Base-by-base conservation (phyloP, 1,139 yeast genomes). In the Geotrichum macrosporum region DNA sequence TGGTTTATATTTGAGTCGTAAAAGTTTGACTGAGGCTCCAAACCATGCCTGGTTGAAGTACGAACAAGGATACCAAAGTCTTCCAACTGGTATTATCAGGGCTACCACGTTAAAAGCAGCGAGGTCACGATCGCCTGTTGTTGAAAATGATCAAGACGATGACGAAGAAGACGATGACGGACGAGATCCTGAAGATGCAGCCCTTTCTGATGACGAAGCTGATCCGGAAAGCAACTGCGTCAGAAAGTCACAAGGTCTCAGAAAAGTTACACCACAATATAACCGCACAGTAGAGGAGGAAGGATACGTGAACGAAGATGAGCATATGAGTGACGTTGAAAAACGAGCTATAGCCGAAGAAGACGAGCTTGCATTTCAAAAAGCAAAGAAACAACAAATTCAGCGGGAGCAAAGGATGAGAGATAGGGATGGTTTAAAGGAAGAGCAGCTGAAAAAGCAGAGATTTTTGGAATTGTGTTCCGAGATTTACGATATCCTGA, bases 401-500 rank as follows among this genome's bases (percentile, higher is more conserved):
- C n/a, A 24, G 21, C 27, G 10, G 13, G 21, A 5, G 5, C 32
- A 36, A 13, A 32, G 40, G n/a, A n/a, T n/a, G n/a, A n/a, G n/a
- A n/a, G n/a, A n/a, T 19, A 9, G 18, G 21, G 35, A 35, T 19
- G 35, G 32, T 2, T 15, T 38, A 15, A 19, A 21, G 21, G 22
- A 20, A 32, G 37, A 30, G 35, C 38, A 26, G 9, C 30, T 39
- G 3, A 54, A 53, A 49, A 57, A 55, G 51, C 57, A 44, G 44
- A 50, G 57, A 31, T 63, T 62, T 45, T 34, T 63, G 50, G 56
- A 56, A 39, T 51, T 63, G 33, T 63, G 67, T 39, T 54, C 58
- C 2, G 62, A 63, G 44, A 49, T 60, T 51, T 63, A 65, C 64
- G 67, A 63, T 48, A 36, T 63, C 35, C 9, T 35, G 2, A 24